Conservation (phyloP, 352 stramenopile species). For the Phytophthora capsici region DNA sequence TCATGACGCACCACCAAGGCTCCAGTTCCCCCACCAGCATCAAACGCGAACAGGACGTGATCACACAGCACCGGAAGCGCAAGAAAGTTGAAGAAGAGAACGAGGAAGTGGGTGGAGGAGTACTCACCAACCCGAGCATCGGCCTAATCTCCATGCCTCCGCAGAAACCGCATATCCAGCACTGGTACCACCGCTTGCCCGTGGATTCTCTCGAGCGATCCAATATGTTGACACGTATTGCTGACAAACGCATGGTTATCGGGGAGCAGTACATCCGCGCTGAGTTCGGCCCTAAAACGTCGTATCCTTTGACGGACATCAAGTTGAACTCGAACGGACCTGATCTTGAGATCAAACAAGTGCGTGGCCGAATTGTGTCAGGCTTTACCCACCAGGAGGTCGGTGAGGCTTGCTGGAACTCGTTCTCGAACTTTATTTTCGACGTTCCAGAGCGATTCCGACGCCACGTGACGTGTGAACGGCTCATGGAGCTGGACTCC, state of each 20-base stretch:
- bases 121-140: conserved; percentile 30
- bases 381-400: conserved; percentile 71
- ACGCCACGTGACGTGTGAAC: conserved; percentile 68
- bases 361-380: conserved; percentile 62
- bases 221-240: conserved; percentile 57
- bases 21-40: conserved; percentile 44
- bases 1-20: conserved; percentile 60
- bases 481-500: conserved; percentile 78
- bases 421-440: conserved; percentile 81
- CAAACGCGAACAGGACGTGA: conserved; percentile 61
- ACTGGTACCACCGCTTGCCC: conserved; percentile 71
- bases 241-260: conserved; percentile 57
- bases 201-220: conserved; percentile 66
- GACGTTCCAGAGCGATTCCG: conserved; percentile 72
- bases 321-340: conserved; percentile 82
- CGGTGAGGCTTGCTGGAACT: conserved; percentile 75
- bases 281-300: conserved; percentile 52
- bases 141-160: conserved; percentile 21
- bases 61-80: conserved; percentile 71
- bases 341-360: conserved; percentile 82
- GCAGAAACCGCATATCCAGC: conserved; percentile 52
- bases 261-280: conserved; percentile 58
- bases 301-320: conserved; percentile 78
- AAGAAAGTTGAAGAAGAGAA: conserved; percentile 70
- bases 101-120: conserved; percentile 26